Evolutionary conservation across 306 rosid genomes (phyloP).

Genomic region (Geum urbanum): DNA sequence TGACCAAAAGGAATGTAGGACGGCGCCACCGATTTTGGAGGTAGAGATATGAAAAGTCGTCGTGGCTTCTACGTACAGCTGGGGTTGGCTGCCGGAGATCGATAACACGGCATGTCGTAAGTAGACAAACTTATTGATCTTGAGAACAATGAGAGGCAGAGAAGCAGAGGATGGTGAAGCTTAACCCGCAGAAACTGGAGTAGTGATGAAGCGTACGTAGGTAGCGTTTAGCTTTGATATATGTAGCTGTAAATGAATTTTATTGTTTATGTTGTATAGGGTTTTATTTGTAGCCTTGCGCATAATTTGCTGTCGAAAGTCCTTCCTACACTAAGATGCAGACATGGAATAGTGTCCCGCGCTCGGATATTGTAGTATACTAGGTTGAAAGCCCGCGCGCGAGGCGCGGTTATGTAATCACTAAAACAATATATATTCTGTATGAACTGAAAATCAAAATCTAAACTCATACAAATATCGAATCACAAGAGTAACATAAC

Average conservation of each 20-base stretch:
- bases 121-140: no score
- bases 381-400: no score
- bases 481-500: no score
- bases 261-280: not conserved
- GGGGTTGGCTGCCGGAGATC: not conserved
- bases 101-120: no score
- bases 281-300: not conserved
- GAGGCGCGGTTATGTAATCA: no score
- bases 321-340: conserved; percentile 4
- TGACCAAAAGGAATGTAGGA: not conserved
- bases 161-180: not conserved
- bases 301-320: conserved; percentile 14
- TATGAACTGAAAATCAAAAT: no score
- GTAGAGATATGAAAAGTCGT: not conserved
- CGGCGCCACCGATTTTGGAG: not conserved
- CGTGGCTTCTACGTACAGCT: no score
- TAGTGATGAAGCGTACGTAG: not conserved
- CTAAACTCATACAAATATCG: no score
- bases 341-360: conserved; percentile 1
- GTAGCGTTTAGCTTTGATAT: not conserved
- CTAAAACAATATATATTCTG: no score
- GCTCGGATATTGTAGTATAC: not conserved
- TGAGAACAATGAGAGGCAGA: no score
- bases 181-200: not conserved
- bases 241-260: not conserved